Evolutionary conservation across 257 asterid genomes (phyloP).

Genomic region (Solanum neorickii): DNA sequence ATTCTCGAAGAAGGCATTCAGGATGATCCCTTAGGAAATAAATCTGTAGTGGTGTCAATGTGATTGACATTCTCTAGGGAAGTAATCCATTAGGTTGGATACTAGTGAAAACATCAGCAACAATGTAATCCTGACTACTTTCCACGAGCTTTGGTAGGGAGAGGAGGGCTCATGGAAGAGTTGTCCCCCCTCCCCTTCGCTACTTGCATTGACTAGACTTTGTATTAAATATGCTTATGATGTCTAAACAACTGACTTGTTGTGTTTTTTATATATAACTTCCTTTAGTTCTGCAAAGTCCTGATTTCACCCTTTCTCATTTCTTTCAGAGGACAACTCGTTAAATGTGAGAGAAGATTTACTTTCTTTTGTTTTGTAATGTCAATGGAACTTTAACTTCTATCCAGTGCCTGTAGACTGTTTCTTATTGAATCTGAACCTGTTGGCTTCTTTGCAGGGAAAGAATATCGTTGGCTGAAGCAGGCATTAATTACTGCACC

Average conservation of each 20-base stretch:
- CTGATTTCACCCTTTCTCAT: background rate
- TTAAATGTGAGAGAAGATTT: background rate
- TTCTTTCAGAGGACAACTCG: background rate
- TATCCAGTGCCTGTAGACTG: background rate
- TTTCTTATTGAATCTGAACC: background rate
- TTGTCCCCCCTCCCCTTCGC: background rate
- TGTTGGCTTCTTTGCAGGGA: slow-evolving; percentile 13
- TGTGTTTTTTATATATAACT: background rate
- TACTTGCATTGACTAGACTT: background rate
- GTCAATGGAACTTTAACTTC: background rate
- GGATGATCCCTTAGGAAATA: background rate
- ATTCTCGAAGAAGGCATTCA: background rate
- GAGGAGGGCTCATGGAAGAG: background rate
- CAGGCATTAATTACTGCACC: slow-evolving; percentile 8
- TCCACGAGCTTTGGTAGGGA: background rate
- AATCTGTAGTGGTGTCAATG: background rate
- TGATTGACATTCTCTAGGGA: background rate
- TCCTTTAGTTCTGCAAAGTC: background rate
- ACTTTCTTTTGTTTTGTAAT: background rate
- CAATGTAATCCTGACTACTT: background rate
- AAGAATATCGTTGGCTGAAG: slow-evolving; percentile 27
- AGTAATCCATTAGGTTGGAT: background rate
- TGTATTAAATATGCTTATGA: background rate
- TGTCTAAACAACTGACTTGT: background rate
- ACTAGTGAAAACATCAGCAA: background rate